Conservation (phyloP, 805 yeast genomes). For the Metschnikowia continentalis region DNA sequence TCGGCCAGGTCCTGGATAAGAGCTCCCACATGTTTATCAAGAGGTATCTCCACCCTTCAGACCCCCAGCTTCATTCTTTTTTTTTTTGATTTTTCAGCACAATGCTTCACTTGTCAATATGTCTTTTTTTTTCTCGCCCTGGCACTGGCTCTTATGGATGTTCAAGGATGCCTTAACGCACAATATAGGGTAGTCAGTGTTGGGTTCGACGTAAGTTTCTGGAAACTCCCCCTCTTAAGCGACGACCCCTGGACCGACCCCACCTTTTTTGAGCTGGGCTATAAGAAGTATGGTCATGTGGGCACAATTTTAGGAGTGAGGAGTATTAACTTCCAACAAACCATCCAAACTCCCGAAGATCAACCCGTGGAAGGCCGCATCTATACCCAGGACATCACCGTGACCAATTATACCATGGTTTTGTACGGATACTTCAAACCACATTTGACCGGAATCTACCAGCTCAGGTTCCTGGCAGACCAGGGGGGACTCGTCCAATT, state of each 20-base stretch:
- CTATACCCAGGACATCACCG: neutral
- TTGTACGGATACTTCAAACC: neutral
- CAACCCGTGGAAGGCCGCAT: neutral
- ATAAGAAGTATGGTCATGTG: neutral
- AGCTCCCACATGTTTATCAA: too few species aligned
- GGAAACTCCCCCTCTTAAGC: neutral
- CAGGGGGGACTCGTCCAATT: neutral
- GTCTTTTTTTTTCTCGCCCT: too few species aligned
- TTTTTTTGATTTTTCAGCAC: too few species aligned
- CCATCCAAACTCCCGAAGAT: neutral
- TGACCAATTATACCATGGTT: neutral
- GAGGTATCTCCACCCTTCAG: too few species aligned
- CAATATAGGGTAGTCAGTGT: neutral
- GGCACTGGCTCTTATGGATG: too few species aligned
- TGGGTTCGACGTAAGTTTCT: neutral
- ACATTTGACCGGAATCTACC: neutral
- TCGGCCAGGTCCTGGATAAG: too few species aligned
- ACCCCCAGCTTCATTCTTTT: too few species aligned
- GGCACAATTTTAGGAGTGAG: neutral
- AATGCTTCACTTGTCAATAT: too few species aligned
- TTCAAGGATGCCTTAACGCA: too few species aligned
- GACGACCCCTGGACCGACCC: neutral
- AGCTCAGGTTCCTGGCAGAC: neutral
- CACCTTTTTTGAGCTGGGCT: conserved; percentile 1
- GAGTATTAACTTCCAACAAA: neutral